Conservation (phyloP, 495 filamentous ascomycete genomes). For the Aspergillus diversus region DNA sequence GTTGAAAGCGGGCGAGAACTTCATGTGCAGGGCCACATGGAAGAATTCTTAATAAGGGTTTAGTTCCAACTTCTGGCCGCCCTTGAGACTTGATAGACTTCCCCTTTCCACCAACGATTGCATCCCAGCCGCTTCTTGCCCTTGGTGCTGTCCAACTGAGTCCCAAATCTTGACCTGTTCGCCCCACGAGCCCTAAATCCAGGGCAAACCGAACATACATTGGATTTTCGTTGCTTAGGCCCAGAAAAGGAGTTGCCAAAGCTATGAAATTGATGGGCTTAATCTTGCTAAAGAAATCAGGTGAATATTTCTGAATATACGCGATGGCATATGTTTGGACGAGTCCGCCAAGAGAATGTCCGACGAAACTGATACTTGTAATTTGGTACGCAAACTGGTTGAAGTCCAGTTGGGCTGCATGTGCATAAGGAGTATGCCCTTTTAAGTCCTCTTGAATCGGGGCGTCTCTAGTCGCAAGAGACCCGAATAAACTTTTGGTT, state of each 20-base stretch:
- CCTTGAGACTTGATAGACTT: slow-evolving; percentile 65
- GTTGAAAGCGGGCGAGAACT: slow-evolving; percentile 83
- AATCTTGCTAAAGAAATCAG: slow-evolving; percentile 85
- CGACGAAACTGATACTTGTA: slow-evolving; percentile 95
- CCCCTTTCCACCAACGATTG: slow-evolving; percentile 78
- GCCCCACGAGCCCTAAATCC: slow-evolving; percentile 92
- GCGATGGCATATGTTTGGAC: slow-evolving; percentile 95
- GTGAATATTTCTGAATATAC: slow-evolving; percentile 96
- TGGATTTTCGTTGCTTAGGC: slow-evolving; percentile 95
- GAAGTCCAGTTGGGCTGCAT: slow-evolving; percentile 19
- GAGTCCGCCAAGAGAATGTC: slow-evolving; percentile 88
- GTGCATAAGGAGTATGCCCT: slow-evolving; percentile 10
- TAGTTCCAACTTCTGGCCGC: slow-evolving; percentile 74
- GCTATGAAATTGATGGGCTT: slow-evolving; percentile 91
- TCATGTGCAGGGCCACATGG: slow-evolving; percentile 92
- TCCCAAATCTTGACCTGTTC: slow-evolving; percentile 92
- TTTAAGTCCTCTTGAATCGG: slow-evolving; percentile 17
- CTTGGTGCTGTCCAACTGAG: slow-evolving; percentile 92
- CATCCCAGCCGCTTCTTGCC: slow-evolving; percentile 83
- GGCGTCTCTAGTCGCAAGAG: slow-evolving; percentile 37
- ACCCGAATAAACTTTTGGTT: slow-evolving; percentile 38
- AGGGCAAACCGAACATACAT: slow-evolving; percentile 96
- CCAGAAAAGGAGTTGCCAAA: slow-evolving; percentile 88
- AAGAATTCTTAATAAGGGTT: slow-evolving; percentile 87
- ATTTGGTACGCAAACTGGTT: slow-evolving; percentile 71